Percentiles rank a stretch among this genome's conserved stretches.
Conservation (phyloP, 2,329 filamentous ascomycete genomes). For the Coniochaeta ligniaria region DNA sequence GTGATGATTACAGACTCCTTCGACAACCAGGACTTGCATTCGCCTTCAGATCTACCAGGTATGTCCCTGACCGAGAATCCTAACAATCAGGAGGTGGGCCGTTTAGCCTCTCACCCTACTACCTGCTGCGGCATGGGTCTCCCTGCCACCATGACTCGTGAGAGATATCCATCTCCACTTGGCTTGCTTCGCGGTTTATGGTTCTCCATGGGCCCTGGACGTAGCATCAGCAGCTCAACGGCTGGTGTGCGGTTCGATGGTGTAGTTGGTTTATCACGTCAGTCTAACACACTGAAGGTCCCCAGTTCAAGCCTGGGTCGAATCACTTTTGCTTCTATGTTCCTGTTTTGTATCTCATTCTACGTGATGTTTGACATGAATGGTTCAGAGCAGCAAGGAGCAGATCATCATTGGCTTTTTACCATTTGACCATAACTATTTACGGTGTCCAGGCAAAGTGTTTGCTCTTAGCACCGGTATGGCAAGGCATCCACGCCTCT, state of each 20-base stretch:
- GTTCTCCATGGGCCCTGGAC: not conserved
- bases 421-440: no score
- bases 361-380: no score
- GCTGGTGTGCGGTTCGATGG: not conserved
- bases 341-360: no score
- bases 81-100: not conserved
- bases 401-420: no score
- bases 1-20: not conserved
- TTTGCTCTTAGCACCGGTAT: no score
- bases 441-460: no score
- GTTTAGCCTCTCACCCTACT: not conserved
- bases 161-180: not conserved
- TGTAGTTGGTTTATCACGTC: conserved; percentile 1
- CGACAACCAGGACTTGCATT: not conserved
- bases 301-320: not conserved
- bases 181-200: not conserved
- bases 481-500: no score
- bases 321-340: not conserved
- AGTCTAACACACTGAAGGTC: conserved; percentile 1
- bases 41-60: not conserved
- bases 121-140: not conserved
- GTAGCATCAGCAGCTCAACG: not conserved
- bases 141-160: not conserved
- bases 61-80: not conserved
- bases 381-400: no score